phyloP scores from a whole-genome alignment of 371 early-diverging fungal genomes.

The Nosema bombycis region DNA sequence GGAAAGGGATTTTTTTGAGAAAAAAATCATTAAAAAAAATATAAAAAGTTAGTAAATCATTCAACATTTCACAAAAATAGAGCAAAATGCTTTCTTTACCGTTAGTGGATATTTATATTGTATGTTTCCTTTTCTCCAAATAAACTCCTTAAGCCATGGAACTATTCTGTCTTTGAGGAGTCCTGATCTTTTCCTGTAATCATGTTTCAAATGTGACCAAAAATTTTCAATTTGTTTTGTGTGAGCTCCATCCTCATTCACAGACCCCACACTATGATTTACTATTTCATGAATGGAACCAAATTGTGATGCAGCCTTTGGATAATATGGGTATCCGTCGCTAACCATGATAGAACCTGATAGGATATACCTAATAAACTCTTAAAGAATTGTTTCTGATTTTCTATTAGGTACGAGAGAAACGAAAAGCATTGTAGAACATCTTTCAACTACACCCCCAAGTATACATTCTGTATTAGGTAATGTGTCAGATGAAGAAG shows the following conservation, averaged over 20 bases:
- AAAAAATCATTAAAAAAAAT: no score
- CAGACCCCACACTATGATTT: conserved; percentile 2
- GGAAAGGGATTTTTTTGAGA: no score
- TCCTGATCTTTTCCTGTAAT: background rate
- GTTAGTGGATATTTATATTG: no score
- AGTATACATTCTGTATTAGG: background rate
- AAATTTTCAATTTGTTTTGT: conserved; percentile 19
- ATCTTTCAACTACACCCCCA: background rate
- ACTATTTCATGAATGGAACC: background rate
- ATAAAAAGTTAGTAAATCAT: no score
- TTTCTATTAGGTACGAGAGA: background rate
- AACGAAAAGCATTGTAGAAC: background rate
- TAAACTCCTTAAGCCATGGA: background rate
- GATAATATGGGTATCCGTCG: conserved; percentile 5
- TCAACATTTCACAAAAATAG: no score
- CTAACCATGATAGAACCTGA: background rate
- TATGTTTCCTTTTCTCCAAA: background rate
- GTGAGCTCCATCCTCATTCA: background rate
- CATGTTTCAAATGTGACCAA: conserved; percentile 11
- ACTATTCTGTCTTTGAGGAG: background rate
- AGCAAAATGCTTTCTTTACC: no score
- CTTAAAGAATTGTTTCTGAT: background rate
- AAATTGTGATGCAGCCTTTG: background rate
- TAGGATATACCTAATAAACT: background rate
- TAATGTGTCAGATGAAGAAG: background rate